Conservation (phyloP, 352 stramenopile species). For the Pythium chondricola region DNA sequence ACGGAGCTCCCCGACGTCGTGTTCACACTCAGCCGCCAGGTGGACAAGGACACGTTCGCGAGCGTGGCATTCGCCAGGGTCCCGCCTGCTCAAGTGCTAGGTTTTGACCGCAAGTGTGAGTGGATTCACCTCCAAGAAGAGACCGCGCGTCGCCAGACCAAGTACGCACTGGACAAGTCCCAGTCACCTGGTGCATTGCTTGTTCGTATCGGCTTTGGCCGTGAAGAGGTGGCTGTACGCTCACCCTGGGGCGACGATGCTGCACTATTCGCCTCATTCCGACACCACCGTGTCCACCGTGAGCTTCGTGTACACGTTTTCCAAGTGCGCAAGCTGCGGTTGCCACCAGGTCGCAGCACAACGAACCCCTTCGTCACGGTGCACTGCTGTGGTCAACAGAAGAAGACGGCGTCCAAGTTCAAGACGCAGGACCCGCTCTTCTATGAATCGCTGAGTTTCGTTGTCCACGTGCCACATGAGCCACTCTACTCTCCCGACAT, state of each 20-base stretch:
- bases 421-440: slow-evolving; percentile 75
- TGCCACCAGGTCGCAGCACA: slow-evolving; percentile 33
- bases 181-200: slow-evolving; percentile 49
- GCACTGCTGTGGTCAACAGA: slow-evolving; percentile 53
- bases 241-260: slow-evolving; percentile 42
- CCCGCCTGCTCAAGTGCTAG: slow-evolving; percentile 32
- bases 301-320: slow-evolving; percentile 83
- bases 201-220: slow-evolving; percentile 54
- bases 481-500: slow-evolving; percentile 59
- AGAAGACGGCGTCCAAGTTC: slow-evolving; percentile 34
- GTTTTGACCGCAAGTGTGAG: slow-evolving; percentile 36
- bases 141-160: slow-evolving; percentile 45
- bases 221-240: slow-evolving; percentile 55
- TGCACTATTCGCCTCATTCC: slow-evolving; percentile 38
- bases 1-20: slow-evolving; percentile 65
- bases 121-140: slow-evolving; percentile 65
- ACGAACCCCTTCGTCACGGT: slow-evolving; percentile 80
- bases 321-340: slow-evolving; percentile 57
- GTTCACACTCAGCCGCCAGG: slow-evolving; percentile 50
- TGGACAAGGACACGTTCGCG: slow-evolving; percentile 55
- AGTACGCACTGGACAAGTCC: slow-evolving; percentile 39
- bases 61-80: slow-evolving; percentile 53
- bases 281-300: slow-evolving; percentile 38
- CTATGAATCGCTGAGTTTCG: slow-evolving; percentile 75
- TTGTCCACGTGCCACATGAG: slow-evolving; percentile 40